Conservation (phyloP, 768 basidiomycete genomes). For the Hortiboletus campestris region DNA sequence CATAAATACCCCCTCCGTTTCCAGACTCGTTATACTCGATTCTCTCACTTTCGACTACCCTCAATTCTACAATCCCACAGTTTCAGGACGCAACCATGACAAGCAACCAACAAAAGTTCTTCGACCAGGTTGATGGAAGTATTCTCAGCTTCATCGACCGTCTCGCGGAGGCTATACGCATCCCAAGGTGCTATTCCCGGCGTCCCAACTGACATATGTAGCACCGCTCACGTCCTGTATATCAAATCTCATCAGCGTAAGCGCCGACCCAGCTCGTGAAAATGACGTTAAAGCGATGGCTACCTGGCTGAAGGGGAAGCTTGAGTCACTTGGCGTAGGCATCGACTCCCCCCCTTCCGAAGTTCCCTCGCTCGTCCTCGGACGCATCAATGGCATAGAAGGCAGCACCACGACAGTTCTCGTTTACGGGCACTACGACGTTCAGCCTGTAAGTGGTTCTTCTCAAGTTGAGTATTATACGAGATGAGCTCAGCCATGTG, state of each 20-base stretch:
- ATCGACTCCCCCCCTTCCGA: background rate
- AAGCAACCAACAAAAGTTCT: background rate
- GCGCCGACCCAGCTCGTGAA: background rate
- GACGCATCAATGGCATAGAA: background rate
- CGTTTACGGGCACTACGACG: conserved; percentile 89
- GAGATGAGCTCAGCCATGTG: too few relatives aligned
- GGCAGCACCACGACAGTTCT: too few relatives aligned
- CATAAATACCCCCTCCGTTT: background rate
- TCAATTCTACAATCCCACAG: background rate
- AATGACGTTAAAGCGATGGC: background rate
- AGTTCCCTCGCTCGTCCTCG: conserved; percentile 1
- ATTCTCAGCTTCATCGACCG: background rate
- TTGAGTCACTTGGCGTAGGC: background rate
- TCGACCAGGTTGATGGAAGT: background rate
- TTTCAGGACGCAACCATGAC: background rate
- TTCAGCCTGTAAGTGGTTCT: conserved; percentile 67
- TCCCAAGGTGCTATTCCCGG: background rate
- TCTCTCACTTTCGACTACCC: background rate
- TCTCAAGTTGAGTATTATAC: background rate
- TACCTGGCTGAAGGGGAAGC: background rate
- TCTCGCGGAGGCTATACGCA: background rate
- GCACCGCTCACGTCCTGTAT: background rate
- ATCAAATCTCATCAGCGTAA: background rate
- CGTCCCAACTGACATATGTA: background rate
- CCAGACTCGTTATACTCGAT: background rate